A percentile compares a stretch with the other conserved stretches of the same genome.
Conservation (phyloP, 1,284 basidiomycete species). For the Moesziomyces antarcticus region DNA sequence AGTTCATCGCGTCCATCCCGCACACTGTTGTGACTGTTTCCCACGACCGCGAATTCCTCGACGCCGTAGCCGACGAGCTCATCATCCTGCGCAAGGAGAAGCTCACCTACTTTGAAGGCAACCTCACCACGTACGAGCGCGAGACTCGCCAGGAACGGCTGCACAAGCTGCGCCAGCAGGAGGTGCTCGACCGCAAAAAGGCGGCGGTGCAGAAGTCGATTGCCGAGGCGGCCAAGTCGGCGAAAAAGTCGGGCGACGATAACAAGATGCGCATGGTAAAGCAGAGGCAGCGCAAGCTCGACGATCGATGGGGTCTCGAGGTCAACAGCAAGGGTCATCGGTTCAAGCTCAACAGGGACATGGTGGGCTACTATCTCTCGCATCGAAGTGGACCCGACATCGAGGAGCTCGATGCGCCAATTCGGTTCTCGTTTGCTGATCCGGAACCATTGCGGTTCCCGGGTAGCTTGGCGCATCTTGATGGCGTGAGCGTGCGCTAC, state of each 20-base stretch:
- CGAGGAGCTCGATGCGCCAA: slow-evolving; percentile 71
- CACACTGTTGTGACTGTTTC: slow-evolving; percentile 75
- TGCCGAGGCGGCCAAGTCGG: slow-evolving; percentile 72
- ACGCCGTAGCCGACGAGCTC: slow-evolving; percentile 76
- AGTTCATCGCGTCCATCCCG: slow-evolving; percentile 70
- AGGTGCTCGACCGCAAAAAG: slow-evolving; percentile 73
- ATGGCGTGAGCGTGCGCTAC: slow-evolving; percentile 72
- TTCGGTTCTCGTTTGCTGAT: slow-evolving; percentile 72
- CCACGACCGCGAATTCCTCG: slow-evolving; percentile 79
- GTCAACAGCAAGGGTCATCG: slow-evolving; percentile 71
- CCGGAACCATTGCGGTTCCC: slow-evolving; percentile 72
- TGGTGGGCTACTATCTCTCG: slow-evolving; percentile 70
- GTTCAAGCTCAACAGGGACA: slow-evolving; percentile 77
- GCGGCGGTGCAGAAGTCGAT: slow-evolving; percentile 70
- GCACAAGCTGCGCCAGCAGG: slow-evolving; percentile 72
- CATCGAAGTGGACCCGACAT: slow-evolving; percentile 72
- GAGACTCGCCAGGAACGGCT: slow-evolving; percentile 72
- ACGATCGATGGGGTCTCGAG: slow-evolving; percentile 74
- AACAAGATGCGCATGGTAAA: slow-evolving; percentile 74
- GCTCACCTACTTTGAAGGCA: slow-evolving; percentile 75
- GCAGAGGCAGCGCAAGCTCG: slow-evolving; percentile 75
- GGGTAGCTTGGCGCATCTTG: slow-evolving; percentile 73
- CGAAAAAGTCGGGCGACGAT: slow-evolving; percentile 76
- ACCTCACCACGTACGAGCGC: slow-evolving; percentile 73
- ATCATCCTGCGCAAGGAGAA: slow-evolving; percentile 74